phyloP scores from a whole-genome alignment of 371 early-diverging fungal genomes.

The Rhizopus stolonifer region DNA sequence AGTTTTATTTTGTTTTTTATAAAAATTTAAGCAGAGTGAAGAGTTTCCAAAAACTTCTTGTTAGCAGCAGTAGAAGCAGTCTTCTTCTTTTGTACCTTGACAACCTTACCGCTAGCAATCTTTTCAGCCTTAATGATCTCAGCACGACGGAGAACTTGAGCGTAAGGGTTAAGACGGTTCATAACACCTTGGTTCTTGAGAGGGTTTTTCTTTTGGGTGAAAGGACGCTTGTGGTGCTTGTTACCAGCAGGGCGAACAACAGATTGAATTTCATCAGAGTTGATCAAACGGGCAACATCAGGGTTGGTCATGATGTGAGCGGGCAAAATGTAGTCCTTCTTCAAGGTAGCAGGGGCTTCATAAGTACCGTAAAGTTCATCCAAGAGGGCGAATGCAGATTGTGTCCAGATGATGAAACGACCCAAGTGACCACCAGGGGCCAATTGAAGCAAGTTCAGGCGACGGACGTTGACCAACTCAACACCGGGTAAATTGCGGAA shows the following conservation, averaged over 20 bases:
- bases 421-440: slow-evolving; percentile 99
- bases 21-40: slow-evolving; percentile 59
- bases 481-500: slow-evolving; percentile 99
- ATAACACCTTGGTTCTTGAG: slow-evolving; percentile 91
- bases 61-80: slow-evolving; percentile 46
- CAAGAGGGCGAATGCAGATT: slow-evolving; percentile 93
- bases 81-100: slow-evolving; percentile 56
- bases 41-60: slow-evolving; percentile 63
- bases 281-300: slow-evolving; percentile 96
- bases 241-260: slow-evolving; percentile 88
- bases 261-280: slow-evolving; percentile 97
- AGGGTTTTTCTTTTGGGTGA: slow-evolving; percentile 97
- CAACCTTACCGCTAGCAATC: slow-evolving; percentile 66
- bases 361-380: slow-evolving; percentile 95
- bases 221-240: slow-evolving; percentile 83
- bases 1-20: not conserved
- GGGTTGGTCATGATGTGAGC: slow-evolving; percentile 88
- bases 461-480: slow-evolving; percentile 91
- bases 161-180: slow-evolving; percentile 97
- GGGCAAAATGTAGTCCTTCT: slow-evolving; percentile 95
- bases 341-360: slow-evolving; percentile 78
- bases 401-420: slow-evolving; percentile 99
- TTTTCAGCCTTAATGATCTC: slow-evolving; percentile 72
- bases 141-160: slow-evolving; percentile 82
- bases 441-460: slow-evolving; percentile 97